phyloP scores from a whole-genome alignment of 2,329 filamentous ascomycete species.

The Ascochyta lentis region DNA sequence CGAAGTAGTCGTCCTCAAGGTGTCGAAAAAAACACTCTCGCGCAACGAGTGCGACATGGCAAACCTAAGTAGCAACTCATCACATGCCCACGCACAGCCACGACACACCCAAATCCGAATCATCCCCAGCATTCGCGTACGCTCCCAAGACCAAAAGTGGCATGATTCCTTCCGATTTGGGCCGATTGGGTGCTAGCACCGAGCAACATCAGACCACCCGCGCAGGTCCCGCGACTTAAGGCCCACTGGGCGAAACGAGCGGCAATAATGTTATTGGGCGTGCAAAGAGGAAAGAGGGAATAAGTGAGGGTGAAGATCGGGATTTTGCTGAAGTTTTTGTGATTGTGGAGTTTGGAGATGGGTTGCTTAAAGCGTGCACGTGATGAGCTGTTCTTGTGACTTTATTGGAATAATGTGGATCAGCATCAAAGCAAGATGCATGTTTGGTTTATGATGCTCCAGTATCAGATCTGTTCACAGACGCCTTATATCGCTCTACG shows the following conservation, averaged over 20 bases:
- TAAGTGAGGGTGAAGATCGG: background rate
- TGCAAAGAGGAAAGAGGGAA: background rate
- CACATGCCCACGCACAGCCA: constrained; percentile 4
- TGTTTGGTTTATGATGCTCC: too few relatives aligned
- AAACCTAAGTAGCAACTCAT: background rate
- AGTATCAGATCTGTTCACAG: too few relatives aligned
- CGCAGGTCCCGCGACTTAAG: background rate
- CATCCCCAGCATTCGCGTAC: background rate
- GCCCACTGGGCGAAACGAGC: constrained; percentile 24
- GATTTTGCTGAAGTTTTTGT: too few relatives aligned
- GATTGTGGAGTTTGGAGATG: background rate
- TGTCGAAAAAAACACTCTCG: background rate
- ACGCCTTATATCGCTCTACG: too few relatives aligned
- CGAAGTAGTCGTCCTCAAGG: too few relatives aligned
- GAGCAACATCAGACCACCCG: constrained; percentile 27
- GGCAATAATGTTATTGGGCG: constrained; percentile 16
- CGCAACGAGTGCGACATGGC: background rate
- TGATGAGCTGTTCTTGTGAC: too few relatives aligned
- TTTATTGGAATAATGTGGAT: too few relatives aligned
- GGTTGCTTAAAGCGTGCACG: too few relatives aligned
- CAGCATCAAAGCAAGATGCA: too few relatives aligned
- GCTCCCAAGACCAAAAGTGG: constrained; percentile 24
- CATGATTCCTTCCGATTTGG: constrained; percentile 27
- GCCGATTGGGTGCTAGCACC: constrained; percentile 23
- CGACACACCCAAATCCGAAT: too few relatives aligned